Base-by-base conservation (phyloP, 306 rosid species). In the Sesbania bispinosa region DNA sequence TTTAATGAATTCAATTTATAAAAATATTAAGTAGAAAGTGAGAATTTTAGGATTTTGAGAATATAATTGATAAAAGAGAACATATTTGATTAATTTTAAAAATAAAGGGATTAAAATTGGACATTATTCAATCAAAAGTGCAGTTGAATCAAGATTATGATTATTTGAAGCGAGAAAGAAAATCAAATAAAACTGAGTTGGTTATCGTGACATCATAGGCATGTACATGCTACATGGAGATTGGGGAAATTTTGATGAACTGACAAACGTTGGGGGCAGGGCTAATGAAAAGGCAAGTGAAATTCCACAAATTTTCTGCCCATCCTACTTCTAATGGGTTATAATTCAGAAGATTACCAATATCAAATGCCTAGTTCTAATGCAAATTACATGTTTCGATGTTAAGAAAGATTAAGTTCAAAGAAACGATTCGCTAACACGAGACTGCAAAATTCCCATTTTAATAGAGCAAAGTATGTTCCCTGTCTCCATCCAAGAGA, bases 141-240 rank as follows among this genome's bases (percentile, higher is more conserved):
- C n/a, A n/a, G n/a, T n/a, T n/a, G n/a, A n/a, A n/a, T n/a, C n/a
- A n/a, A n/a, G n/a, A n/a, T n/a, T n/a, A n/a, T n/a, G 20, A 45
- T 62, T 59, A 7, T 41, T 20, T 59, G 53, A 11, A 20, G 33
- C 43, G 20, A 52, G 33, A 64, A 27, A 20, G 29, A 66, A 18
- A 33, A 48, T 51, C 33, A 33, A 78, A 10, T 27, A n/a, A n/a
- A n/a, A n/a, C n/a, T n/a, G n/a, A n/a, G n/a, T 55, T 41, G 53
- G 9, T 21, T 24, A 23, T 55, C 42, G 15, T 43, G 80, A 50
- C 20, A 73, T 73, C 78, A 9, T 45, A 46, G 53, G 29, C n/a
- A n/a, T n/a, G n/a, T n/a, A n/a, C n/a, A n/a, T n/a, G n/a, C n/a
- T n/a, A n/a, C n/a, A n/a, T n/a, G n/a, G n/a, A n/a, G n/a, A n/a